These are phyloP conservation scores for Omphalotus guepiniiformis DNA, from an alignment of 768 basidiomycete species.

Conservation along the genomic window DNA sequence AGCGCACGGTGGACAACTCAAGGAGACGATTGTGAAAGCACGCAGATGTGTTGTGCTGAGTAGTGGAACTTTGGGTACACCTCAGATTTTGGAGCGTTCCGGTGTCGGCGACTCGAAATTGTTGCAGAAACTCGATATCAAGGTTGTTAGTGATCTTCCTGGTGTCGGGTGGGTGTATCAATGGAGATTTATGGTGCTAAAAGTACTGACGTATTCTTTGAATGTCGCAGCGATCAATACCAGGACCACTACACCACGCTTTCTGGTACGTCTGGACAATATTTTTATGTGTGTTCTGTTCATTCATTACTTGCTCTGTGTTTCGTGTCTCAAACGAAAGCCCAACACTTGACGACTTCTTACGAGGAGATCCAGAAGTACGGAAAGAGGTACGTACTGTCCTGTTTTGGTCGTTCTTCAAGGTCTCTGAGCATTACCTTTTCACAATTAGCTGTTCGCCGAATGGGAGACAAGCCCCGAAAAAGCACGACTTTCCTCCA, in stretches of 20 bases:
- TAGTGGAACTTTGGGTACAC: constrained; percentile 65
- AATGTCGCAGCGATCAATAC: constrained; percentile 51
- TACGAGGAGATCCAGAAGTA: constrained; percentile 57
- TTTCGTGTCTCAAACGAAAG: constrained; percentile 66
- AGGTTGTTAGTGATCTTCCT: constrained; percentile 64
- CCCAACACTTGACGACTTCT: constrained; percentile 62
- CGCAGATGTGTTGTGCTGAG: constrained; percentile 65
- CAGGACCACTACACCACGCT: constrained; percentile 74
- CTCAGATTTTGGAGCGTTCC: constrained; percentile 70
- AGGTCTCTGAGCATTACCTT: not conserved
- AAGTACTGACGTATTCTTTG: not conserved
- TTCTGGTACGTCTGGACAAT: constrained; percentile 44
- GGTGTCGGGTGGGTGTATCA: constrained; percentile 58
- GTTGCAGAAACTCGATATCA: constrained; percentile 53
- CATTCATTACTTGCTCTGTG: constrained; percentile 26
- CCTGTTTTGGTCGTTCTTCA: not conserved
- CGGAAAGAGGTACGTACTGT: constrained; percentile 45
- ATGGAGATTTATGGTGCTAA: no score
- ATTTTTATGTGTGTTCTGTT: not conserved
- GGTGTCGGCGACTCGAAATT: constrained; percentile 57
- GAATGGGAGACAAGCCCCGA: constrained; percentile 68
- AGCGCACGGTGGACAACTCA: constrained; percentile 42
- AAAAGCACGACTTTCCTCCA: constrained; percentile 64
- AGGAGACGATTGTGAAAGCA: constrained; percentile 62
- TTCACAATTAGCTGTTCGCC: constrained; percentile 38